Evolutionary conservation across 177 flowering plant genomes (phyloP).

Genomic region (Vitis hybrid): DNA sequence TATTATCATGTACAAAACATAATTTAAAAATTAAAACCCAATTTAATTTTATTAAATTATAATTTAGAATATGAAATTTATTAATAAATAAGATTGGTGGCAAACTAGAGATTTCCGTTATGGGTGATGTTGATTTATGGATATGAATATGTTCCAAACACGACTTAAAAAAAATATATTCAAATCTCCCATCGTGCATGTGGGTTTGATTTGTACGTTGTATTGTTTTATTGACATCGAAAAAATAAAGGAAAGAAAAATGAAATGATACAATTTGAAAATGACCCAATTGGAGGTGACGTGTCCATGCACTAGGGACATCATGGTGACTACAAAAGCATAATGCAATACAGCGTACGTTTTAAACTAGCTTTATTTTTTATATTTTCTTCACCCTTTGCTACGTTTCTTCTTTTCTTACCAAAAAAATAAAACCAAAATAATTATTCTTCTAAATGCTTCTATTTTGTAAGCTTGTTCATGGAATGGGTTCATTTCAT

Average conservation of each 20-base stretch:
- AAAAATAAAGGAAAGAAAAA: neutral
- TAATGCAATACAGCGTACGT: neutral
- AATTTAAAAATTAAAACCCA: too few species aligned
- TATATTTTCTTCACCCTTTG: neutral
- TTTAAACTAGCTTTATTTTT: too few species aligned
- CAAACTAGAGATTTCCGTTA: too few species aligned
- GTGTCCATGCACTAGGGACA: neutral
- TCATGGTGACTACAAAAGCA: neutral
- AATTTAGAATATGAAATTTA: too few species aligned
- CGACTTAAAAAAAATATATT: too few species aligned
- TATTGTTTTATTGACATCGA: neutral
- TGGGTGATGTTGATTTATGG: neutral
- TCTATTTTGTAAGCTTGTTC: neutral
- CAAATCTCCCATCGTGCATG: neutral
- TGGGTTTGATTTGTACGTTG: neutral
- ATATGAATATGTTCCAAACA: neutral
- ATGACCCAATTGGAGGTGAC: neutral
- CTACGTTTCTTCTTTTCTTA: neutral
- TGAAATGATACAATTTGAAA: too few species aligned
- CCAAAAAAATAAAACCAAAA: too few species aligned
- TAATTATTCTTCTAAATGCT: too few species aligned
- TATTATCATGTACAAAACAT: neutral
- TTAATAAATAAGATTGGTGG: neutral
- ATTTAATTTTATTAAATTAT: too few species aligned
- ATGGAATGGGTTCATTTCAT: neutral